Evolutionary conservation across 768 basidiomycete genomes (phyloP).

Genomic region (Rhodotorula kratochvilovae): DNA sequence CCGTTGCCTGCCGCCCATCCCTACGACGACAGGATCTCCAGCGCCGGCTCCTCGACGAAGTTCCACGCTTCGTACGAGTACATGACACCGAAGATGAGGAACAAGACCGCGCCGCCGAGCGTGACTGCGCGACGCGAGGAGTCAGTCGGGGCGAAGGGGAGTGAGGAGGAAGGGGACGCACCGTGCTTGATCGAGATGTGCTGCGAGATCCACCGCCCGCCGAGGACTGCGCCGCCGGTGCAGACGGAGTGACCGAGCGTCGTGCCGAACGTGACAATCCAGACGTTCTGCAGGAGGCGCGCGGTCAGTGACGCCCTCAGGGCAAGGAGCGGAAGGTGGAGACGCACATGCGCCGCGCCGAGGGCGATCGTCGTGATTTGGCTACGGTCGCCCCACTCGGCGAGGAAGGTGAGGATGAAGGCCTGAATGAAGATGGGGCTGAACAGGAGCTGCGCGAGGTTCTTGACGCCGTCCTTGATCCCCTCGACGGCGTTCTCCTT

Average conservation of each 20-base stretch:
- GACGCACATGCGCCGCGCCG: slow-evolving; percentile 83
- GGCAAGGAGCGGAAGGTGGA: neutral
- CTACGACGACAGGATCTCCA: neutral
- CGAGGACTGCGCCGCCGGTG: slow-evolving; percentile 85
- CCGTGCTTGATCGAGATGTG: slow-evolving; percentile 94
- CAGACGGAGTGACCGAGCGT: slow-evolving; percentile 81
- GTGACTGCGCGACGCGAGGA: slow-evolving; percentile 58
- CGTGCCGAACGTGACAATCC: slow-evolving; percentile 83
- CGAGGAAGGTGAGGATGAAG: slow-evolving; percentile 92
- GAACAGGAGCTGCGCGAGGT: slow-evolving; percentile 73
- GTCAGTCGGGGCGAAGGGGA: neutral
- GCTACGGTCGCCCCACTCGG: slow-evolving; percentile 97
- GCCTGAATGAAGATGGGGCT: slow-evolving; percentile 94
- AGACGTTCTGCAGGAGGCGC: slow-evolving; percentile 65
- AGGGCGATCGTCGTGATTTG: slow-evolving; percentile 96
- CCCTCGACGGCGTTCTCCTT: slow-evolving; percentile 33
- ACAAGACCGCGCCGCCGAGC: slow-evolving; percentile 70
- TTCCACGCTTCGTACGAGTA: slow-evolving; percentile 41
- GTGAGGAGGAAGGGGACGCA: slow-evolving; percentile 49
- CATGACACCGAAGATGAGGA: slow-evolving; percentile 66
- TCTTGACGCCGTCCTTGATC: slow-evolving; percentile 64
- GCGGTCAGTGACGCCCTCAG: neutral
- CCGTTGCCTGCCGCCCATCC: too few species aligned
- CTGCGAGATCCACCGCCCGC: slow-evolving; percentile 83
- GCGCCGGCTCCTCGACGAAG: slow-evolving; percentile 14